Evolutionary conservation across 2,329 filamentous ascomycete species (phyloP).

Genomic region (Sphaerulina musiva): DNA sequence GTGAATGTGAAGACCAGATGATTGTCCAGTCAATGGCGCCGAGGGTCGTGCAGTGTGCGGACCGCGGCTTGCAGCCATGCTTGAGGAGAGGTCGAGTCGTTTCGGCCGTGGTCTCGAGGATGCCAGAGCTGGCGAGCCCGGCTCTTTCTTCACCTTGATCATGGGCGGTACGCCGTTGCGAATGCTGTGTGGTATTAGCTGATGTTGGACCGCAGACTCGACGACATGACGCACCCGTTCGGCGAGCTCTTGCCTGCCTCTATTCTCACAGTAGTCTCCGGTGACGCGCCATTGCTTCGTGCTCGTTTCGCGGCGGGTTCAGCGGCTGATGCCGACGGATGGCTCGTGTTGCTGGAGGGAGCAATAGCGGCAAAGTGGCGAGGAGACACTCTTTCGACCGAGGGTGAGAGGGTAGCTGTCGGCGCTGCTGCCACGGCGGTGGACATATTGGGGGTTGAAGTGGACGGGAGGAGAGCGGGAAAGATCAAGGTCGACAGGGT

Average conservation of each 20-base stretch:
- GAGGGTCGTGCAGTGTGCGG: slow-evolving; percentile 53
- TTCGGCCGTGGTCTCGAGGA: slow-evolving; percentile 68
- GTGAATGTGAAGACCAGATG: slow-evolving; percentile 68
- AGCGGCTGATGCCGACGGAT: slow-evolving; percentile 15
- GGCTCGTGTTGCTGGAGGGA: slow-evolving; percentile 26
- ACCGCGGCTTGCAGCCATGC: slow-evolving; percentile 39
- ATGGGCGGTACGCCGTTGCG: slow-evolving; percentile 57
- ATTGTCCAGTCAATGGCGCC: slow-evolving; percentile 66
- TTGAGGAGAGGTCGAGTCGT: slow-evolving; percentile 65
- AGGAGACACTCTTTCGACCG: slow-evolving; percentile 35
- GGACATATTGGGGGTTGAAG: slow-evolving; percentile 38
- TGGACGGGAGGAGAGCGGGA: background rate
- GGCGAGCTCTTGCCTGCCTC: slow-evolving; percentile 48
- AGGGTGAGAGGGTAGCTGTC: slow-evolving; percentile 33
- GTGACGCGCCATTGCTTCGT: slow-evolving; percentile 32
- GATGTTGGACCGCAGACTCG: slow-evolving; percentile 19
- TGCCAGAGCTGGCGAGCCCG: slow-evolving; percentile 72
- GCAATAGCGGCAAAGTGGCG: slow-evolving; percentile 42
- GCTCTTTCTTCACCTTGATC: slow-evolving; percentile 95
- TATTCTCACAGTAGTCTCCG: slow-evolving; percentile 17
- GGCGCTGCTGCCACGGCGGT: slow-evolving; percentile 41
- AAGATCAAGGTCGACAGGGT: slow-evolving; percentile 3
- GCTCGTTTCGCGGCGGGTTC: slow-evolving; percentile 30
- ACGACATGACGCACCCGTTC: slow-evolving; percentile 38
- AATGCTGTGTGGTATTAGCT: slow-evolving; percentile 38